Conservation (phyloP, 106 monocot species). For the Apostasia ramifera region DNA sequence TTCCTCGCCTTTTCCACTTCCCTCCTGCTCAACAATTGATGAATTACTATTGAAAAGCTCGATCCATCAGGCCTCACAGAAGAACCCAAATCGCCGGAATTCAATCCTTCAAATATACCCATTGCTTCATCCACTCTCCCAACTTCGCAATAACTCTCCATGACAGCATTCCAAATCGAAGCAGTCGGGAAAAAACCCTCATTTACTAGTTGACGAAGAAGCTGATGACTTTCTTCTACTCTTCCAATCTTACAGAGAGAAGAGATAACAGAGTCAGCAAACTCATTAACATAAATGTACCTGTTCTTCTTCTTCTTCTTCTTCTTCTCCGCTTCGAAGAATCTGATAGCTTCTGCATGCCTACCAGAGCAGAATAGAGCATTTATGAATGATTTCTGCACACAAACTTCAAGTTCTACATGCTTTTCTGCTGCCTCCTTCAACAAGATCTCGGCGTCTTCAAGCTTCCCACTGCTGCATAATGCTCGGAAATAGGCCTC, state of each 20-base stretch:
- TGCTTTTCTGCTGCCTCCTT: conserved; percentile 9
- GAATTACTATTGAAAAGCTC: conserved; percentile 16
- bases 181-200: conserved; percentile 22
- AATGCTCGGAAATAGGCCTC: conserved; percentile 27
- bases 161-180: conserved; percentile 14
- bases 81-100: neutral
- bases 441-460: conserved; percentile 24
- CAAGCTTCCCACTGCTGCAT: conserved; percentile 15
- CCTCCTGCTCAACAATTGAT: conserved; percentile 12
- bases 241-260: conserved; percentile 15
- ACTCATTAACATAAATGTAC: neutral
- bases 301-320: conserved; percentile 9
- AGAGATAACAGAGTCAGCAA: conserved; percentile 9
- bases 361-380: conserved; percentile 17
- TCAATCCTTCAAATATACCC: conserved; percentile 19
- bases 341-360: conserved; percentile 20
- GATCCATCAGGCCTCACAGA: conserved; percentile 8
- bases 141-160: conserved; percentile 16
- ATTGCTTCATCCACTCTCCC: conserved; percentile 12
- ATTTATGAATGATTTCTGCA: conserved; percentile 11
- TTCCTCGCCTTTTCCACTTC: conserved; percentile 1
- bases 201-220: conserved; percentile 12
- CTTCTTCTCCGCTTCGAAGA: conserved; percentile 6
- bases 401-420: neutral
- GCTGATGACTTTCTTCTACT: conserved; percentile 11